Percentiles rank a stretch among this genome's conserved stretches.
Evolutionary conservation across 495 filamentous ascomycete genomes (phyloP).

Genomic region (Penicillium coprophilum): DNA sequence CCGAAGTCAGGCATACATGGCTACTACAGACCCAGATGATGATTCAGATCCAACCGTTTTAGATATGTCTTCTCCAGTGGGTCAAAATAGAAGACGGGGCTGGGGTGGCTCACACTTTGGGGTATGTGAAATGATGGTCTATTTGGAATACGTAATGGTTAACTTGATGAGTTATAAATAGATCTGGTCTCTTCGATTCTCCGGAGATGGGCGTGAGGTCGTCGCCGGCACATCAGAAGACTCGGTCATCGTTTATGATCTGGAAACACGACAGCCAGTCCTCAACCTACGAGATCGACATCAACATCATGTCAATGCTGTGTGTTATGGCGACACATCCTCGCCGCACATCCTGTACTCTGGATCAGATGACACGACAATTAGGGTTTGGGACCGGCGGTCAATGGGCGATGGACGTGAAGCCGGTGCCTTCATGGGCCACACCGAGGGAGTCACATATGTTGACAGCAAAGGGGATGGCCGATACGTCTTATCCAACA

Average conservation of each 20-base stretch:
- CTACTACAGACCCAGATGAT: constrained; percentile 81
- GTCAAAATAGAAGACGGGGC: constrained; percentile 36
- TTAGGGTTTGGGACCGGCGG: constrained; percentile 93
- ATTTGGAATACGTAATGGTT: constrained; percentile 10
- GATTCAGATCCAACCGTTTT: constrained; percentile 72
- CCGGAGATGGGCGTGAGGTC: constrained; percentile 86
- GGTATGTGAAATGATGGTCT: constrained; percentile 31
- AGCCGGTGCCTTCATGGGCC: constrained; percentile 89
- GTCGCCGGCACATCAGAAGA: constrained; percentile 81
- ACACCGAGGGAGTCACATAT: constrained; percentile 92
- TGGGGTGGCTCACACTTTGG: constrained; percentile 51
- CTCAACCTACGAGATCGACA: constrained; percentile 73
- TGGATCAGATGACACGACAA: constrained; percentile 71
- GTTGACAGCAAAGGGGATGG: constrained; percentile 97
- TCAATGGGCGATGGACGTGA: constrained; percentile 84
- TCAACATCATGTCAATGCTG: constrained; percentile 89
- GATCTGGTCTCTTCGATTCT: constrained; percentile 92
- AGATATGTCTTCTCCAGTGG: constrained; percentile 61
- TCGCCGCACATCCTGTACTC: constrained; percentile 97
- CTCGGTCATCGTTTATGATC: constrained; percentile 89
- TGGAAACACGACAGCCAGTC: constrained; percentile 72
- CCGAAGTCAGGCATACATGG: constrained; percentile 74
- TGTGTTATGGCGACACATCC: constrained; percentile 86
- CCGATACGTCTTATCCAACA: constrained; percentile 89
- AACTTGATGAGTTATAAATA: constrained; percentile 36